Base-by-base conservation (phyloP, 352 stramenopile genomes). In the Pythium apleroticum region DNA sequence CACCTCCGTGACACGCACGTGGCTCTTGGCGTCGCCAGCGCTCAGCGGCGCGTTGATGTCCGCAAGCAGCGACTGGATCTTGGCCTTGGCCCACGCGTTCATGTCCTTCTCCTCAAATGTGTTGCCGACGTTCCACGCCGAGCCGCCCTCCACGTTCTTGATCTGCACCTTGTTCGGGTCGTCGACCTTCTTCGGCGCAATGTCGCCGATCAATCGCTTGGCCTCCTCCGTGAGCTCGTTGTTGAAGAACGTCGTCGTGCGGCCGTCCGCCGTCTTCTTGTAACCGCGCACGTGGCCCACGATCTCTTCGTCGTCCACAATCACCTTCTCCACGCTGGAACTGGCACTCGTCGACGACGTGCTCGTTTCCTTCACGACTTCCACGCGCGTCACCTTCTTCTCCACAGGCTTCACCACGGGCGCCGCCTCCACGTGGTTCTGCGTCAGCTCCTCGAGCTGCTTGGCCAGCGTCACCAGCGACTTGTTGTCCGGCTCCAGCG, bases 181-280 rank as follows among this genome's bases (percentile, higher is more conserved):
- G 25, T 86, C 74, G 20, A 95, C 86, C 63, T 91, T 90, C 72
- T 97, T 90, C 30, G 88, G 90, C 12, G 89, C 88, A 45, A 96
- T 98, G 80, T 99, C 98, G 52, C 98, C 97, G 63, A 98, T 98
- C 71, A 99, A 95, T 59, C 86, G 78, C 69, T 98, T 99, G n/a
- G 91, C 93, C 65, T 99, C 93, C 54, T 99, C 96, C 24, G 89
- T 97, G 17, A 99, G 84, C 69, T 99, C 97, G 69, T 98, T 97
- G 87, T 99, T 98, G 77, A 99, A 99, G 65, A 98, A 99, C 19
- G 96, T 99, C 50, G 97, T 99, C 63, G 97, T 98, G 61, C 97
- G 97, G 28, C 97, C 97, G 68, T 99, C 94, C n/a, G 86, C 81
- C 28, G 97, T 91, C 74, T 97, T 98, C 79, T 98, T 98, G 84